Evolutionary conservation across 192 early-diverging fungal species (phyloP).

Genomic region (Spinellus fusiger): DNA sequence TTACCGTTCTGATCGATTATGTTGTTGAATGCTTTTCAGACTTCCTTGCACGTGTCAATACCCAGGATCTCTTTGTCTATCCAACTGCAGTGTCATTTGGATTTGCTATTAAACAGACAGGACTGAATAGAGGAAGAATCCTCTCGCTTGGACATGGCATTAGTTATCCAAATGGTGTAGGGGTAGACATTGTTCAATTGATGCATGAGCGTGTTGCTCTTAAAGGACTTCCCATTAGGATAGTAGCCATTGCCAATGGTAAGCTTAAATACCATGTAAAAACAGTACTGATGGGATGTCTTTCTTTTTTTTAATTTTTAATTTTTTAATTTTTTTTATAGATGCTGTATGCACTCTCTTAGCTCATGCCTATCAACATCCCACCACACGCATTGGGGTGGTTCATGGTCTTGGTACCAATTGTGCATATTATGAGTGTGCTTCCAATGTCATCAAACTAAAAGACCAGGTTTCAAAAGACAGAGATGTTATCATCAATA

Average conservation of each 20-base stretch:
- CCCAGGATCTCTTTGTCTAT: constrained; percentile 33
- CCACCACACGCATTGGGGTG: constrained; percentile 73
- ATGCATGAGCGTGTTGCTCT: constrained; percentile 66
- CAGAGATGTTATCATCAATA: constrained; percentile 84
- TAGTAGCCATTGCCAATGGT: constrained; percentile 37
- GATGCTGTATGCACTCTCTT: constrained; percentile 90
- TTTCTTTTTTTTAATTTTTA: background rate
- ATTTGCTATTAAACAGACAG: constrained; percentile 79
- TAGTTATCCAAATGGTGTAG: constrained; percentile 65
- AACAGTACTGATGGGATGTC: constrained; percentile 20
- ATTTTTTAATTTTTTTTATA: constrained; percentile 35
- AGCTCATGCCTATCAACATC: constrained; percentile 75
- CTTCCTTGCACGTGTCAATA: constrained; percentile 41
- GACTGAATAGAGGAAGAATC: constrained; percentile 53
- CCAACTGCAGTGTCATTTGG: constrained; percentile 85
- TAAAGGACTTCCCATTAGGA: constrained; percentile 66
- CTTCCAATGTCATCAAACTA: constrained; percentile 36
- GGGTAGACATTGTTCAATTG: constrained; percentile 77
- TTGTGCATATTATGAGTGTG: constrained; percentile 64
- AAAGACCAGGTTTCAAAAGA: constrained; percentile 6
- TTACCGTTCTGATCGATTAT: constrained; percentile 70
- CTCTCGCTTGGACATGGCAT: constrained; percentile 79
- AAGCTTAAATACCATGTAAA: constrained; percentile 20
- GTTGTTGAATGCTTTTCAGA: constrained; percentile 55
- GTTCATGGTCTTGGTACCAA: constrained; percentile 94